phyloP scores from a whole-genome alignment of 768 basidiomycete genomes.

The Lactarius hengduanensis region DNA sequence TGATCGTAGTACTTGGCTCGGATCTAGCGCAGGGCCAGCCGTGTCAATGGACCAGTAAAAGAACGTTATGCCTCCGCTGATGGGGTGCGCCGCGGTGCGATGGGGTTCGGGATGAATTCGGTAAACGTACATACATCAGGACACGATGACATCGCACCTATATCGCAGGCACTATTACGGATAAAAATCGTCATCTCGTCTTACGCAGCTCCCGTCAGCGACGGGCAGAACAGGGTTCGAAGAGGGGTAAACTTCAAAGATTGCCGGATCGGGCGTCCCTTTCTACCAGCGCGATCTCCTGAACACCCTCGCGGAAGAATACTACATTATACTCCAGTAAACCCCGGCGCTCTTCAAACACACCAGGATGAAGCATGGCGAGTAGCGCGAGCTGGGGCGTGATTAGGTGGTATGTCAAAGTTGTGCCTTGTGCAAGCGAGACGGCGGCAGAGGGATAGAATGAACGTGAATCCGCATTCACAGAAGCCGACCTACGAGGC shows the following conservation, averaged over 20 bases:
- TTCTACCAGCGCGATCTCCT: constrained; percentile 80
- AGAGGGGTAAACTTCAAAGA: constrained; percentile 14
- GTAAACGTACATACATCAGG: constrained; percentile 12
- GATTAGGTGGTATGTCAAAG: constrained; percentile 82
- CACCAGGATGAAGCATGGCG: constrained; percentile 67
- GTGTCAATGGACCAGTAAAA: not conserved
- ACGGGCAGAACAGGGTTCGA: not conserved
- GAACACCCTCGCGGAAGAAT: constrained; percentile 78
- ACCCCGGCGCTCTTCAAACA: constrained; percentile 70
- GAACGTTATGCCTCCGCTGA: not conserved
- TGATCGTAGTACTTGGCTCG: not conserved
- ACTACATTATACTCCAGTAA: constrained; percentile 86
- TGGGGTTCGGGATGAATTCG: constrained; percentile 1
- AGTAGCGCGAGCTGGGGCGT: constrained; percentile 69
- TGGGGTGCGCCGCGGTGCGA: not conserved
- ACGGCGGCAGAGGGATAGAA: constrained; percentile 73
- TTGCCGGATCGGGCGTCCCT: constrained; percentile 42
- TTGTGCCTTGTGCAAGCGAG: constrained; percentile 62
- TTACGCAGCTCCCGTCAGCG: not conserved
- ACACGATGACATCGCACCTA: not conserved
- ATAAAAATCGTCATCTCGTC: not conserved
- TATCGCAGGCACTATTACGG: not conserved
- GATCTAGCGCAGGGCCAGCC: not conserved
- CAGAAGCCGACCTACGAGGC: constrained; percentile 17
- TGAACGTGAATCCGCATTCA: constrained; percentile 38